Evolutionary conservation across 306 rosid species (phyloP).

Genomic region (Pyrus betulifolia): DNA sequence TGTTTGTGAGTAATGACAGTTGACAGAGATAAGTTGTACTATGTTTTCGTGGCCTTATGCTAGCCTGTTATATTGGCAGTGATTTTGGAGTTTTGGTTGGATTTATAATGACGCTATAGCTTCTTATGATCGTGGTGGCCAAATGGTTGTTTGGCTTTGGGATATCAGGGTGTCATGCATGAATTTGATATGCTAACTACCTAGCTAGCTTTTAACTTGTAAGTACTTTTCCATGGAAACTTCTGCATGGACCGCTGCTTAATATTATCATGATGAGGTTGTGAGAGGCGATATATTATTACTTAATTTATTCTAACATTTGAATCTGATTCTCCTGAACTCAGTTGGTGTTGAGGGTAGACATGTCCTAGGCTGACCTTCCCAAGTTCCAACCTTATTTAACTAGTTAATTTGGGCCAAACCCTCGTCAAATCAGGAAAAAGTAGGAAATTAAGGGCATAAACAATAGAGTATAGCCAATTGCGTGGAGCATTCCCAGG

Average conservation of each 20-base stretch:
- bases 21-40: background rate
- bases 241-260: background rate
- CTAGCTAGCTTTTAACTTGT: background rate
- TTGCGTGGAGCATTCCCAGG: background rate
- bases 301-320: background rate
- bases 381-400: background rate
- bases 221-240: background rate
- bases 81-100: background rate
- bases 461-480: background rate
- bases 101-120: background rate
- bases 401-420: background rate
- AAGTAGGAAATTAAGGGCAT: background rate
- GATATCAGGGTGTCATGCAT: background rate
- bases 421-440: background rate
- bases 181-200: background rate
- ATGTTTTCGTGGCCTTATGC: background rate
- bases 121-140: background rate
- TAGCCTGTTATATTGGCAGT: background rate
- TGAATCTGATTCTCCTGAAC: background rate
- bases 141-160: background rate
- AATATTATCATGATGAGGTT: background rate
- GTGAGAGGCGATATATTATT: background rate
- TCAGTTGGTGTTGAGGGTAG: background rate
- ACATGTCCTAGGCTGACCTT: background rate
- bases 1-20: background rate